Conservation (phyloP, 2,329 filamentous ascomycete species). For the Fonsecaea nubica region DNA sequence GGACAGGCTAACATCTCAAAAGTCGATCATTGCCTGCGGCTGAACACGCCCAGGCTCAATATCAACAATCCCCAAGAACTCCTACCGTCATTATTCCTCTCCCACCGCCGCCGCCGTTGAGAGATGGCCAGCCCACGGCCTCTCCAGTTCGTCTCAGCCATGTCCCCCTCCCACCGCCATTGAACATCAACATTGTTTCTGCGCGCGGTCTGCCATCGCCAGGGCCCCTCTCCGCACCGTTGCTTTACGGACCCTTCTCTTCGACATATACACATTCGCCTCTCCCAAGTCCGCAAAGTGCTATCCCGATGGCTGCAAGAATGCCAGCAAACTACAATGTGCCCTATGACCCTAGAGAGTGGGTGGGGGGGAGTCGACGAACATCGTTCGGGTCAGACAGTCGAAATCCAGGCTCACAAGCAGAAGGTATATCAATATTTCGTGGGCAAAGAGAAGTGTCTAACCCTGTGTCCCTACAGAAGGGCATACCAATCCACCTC, state of each 20-base stretch:
- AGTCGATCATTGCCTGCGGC: constrained; percentile 30
- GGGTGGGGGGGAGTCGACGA: constrained; percentile 49
- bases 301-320: constrained; percentile 53
- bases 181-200: constrained; percentile 51
- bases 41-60: constrained; percentile 24
- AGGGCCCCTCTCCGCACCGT: constrained; percentile 53
- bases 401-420: constrained; percentile 16
- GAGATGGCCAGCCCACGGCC: constrained; percentile 43
- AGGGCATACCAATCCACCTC: constrained; percentile 36
- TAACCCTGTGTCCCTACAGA: constrained; percentile 32
- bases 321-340: constrained; percentile 49
- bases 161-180: constrained; percentile 50
- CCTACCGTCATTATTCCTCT: constrained; percentile 30
- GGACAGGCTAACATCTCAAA: constrained; percentile 28
- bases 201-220: constrained; percentile 40
- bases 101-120: constrained; percentile 41
- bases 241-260: constrained; percentile 54
- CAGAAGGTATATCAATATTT: constrained; percentile 31
- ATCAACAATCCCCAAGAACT: constrained; percentile 30
- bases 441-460: neutral
- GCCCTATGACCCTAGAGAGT: constrained; percentile 58
- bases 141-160: constrained; percentile 52
- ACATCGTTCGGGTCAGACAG: constrained; percentile 25
- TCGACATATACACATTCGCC: constrained; percentile 47
- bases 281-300: constrained; percentile 45